Conservation (phyloP, 108 stramenopile genomes). For the Fistulifera pelliculosa region DNA sequence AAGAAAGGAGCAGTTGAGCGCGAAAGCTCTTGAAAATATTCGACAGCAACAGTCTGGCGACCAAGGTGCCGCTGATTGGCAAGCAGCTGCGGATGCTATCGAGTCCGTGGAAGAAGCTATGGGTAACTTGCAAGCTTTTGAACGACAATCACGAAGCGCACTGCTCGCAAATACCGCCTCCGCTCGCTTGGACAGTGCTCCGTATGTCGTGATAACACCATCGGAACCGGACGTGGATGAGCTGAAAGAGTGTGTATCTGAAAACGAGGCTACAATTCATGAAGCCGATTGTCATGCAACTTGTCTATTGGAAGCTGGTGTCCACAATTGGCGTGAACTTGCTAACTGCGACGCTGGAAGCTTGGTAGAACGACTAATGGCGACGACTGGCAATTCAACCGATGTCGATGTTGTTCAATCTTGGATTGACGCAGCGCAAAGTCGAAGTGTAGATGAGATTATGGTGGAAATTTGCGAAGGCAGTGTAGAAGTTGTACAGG, state of each 20-base stretch:
- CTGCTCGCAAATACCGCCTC: conserved; percentile 14
- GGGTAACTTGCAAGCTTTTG: conserved; percentile 40
- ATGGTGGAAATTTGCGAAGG: conserved; percentile 77
- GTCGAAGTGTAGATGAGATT: conserved; percentile 63
- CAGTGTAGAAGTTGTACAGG: conserved; percentile 46
- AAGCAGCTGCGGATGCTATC: conserved; percentile 38
- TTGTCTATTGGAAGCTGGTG: conserved; percentile 18
- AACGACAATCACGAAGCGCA: conserved; percentile 18
- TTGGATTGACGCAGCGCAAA: conserved; percentile 67
- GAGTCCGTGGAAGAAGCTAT: conserved; percentile 50
- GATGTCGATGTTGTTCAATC: conserved; percentile 22
- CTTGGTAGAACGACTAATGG: conserved; percentile 3
- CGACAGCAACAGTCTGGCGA: conserved; percentile 45
- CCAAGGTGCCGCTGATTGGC: conserved; percentile 24
- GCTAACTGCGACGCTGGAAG: conserved; percentile 39
- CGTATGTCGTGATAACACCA: conserved; percentile 58
- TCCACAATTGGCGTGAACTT: conserved; percentile 73
- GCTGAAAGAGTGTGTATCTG: conserved; percentile 53
- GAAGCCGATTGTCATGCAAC: conserved; percentile 7
- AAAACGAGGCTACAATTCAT: not conserved
- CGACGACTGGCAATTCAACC: not conserved
- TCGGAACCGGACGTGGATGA: conserved; percentile 64
- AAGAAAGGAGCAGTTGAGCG: conserved; percentile 59
- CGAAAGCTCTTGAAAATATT: conserved; percentile 76
- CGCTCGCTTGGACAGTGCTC: conserved; percentile 6